Evolutionary conservation across 2,329 filamentous ascomycete genomes (phyloP).

Genomic region (Spiromastix sp.): DNA sequence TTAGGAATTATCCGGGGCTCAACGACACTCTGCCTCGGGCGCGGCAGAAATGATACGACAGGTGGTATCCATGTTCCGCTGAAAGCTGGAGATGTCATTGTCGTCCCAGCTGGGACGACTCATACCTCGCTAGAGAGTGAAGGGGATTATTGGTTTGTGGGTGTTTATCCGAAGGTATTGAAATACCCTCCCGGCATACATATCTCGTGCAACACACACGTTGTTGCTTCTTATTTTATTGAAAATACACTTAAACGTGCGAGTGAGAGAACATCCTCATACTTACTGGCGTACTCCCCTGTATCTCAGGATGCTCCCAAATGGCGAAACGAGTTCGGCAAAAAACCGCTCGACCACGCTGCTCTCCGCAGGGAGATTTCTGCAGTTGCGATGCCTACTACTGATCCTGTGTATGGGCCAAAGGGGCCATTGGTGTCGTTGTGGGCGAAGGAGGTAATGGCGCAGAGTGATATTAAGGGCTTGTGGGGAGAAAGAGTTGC

Average conservation of each 20-base stretch:
- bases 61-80: slow-evolving; percentile 15
- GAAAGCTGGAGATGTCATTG: slow-evolving; percentile 23
- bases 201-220: no score
- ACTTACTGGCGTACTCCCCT: neutral
- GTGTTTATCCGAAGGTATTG: slow-evolving; percentile 25
- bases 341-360: slow-evolving; percentile 11
- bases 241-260: no score
- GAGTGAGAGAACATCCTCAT: neutral
- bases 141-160: slow-evolving; percentile 24
- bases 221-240: no score
- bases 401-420: slow-evolving; percentile 15
- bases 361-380: slow-evolving; percentile 9
- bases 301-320: slow-evolving; percentile 13
- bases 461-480: no score
- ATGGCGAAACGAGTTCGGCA: slow-evolving; percentile 16
- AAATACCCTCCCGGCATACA: no score
- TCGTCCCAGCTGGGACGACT: slow-evolving; percentile 25
- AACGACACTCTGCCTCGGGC: slow-evolving; percentile 21
- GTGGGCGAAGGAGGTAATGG: slow-evolving; percentile 12
- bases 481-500: no score
- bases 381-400: slow-evolving; percentile 11
- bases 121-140: slow-evolving; percentile 22
- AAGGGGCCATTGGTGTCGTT: slow-evolving; percentile 12
- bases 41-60: slow-evolving; percentile 16
- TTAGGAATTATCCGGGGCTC: slow-evolving; percentile 18